Conservation (phyloP, 768 basidiomycete genomes). For the Calocybe cyanea region DNA sequence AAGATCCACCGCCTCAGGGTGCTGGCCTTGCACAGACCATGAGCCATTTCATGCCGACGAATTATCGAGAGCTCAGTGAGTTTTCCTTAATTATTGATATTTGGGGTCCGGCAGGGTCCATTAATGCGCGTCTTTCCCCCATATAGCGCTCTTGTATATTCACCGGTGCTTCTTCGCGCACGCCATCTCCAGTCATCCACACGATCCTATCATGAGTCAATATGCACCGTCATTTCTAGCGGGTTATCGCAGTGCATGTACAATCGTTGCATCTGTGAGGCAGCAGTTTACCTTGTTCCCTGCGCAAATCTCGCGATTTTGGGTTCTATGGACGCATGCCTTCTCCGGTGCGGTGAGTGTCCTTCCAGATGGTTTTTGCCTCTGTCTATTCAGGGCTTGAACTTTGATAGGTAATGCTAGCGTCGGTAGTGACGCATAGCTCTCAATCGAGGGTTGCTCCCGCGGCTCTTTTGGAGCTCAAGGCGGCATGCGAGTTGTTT, state of each 20-base stretch:
- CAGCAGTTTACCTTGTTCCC: slow-evolving; percentile 50
- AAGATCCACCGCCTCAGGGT: slow-evolving; percentile 44
- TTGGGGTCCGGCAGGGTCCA: too few relatives aligned
- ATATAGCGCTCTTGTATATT: slow-evolving; percentile 67
- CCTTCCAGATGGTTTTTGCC: neutral
- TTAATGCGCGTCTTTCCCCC: too few relatives aligned
- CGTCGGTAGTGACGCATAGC: slow-evolving; percentile 72
- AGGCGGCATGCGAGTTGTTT: slow-evolving; percentile 61
- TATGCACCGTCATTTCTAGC: slow-evolving; percentile 67
- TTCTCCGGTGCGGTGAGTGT: slow-evolving; percentile 58
- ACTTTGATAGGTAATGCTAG: slow-evolving; percentile 61
- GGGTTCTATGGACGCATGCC: slow-evolving; percentile 71
- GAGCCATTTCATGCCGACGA: slow-evolving; percentile 72
- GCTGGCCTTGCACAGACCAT: slow-evolving; percentile 57
- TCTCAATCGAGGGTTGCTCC: slow-evolving; percentile 64
- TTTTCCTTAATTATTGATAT: neutral
- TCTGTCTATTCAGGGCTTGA: neutral
- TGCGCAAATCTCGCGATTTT: slow-evolving; percentile 58
- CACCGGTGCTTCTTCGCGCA: slow-evolving; percentile 78
- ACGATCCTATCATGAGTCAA: slow-evolving; percentile 64
- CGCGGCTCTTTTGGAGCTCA: slow-evolving; percentile 65
- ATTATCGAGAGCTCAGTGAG: slow-evolving; percentile 69
- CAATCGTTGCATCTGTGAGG: slow-evolving; percentile 46
- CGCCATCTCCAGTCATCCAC: slow-evolving; percentile 59
- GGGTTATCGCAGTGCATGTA: slow-evolving; percentile 64